A percentile compares a stretch with the other conserved stretches of the same genome.
These are phyloP conservation scores for Psilocybe mexicana DNA, from an alignment of 1,284 basidiomycete species.

Conservation along the genomic window DNA sequence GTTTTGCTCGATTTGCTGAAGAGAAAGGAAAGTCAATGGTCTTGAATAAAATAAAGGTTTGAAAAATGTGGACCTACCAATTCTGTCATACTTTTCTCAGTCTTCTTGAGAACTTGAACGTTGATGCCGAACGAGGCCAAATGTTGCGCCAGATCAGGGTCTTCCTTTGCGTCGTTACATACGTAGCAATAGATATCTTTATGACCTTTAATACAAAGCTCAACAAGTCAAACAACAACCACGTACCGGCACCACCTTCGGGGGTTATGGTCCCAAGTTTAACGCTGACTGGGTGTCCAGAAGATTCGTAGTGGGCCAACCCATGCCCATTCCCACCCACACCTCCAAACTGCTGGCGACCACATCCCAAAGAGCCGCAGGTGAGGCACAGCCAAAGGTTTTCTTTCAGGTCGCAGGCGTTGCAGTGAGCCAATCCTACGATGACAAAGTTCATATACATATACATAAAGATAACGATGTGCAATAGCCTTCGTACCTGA, in stretches of 20 bases:
- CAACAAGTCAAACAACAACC: slow-evolving; percentile 2
- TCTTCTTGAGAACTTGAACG: slow-evolving; percentile 83
- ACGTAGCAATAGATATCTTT: slow-evolving; percentile 93
- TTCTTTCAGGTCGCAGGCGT: slow-evolving; percentile 77
- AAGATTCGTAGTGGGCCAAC: slow-evolving; percentile 77
- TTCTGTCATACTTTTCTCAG: slow-evolving; percentile 97
- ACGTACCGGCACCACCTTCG: slow-evolving; percentile 83
- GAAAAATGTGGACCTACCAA: slow-evolving; percentile 51
- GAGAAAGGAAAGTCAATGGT: not conserved
- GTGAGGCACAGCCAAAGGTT: slow-evolving; percentile 97
- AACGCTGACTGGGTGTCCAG: slow-evolving; percentile 83
- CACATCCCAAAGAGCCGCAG: slow-evolving; percentile 95
- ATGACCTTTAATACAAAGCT: not conserved
- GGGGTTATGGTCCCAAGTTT: slow-evolving; percentile 98
- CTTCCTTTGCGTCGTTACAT: slow-evolving; percentile 87
- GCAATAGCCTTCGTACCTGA: slow-evolving; percentile 35
- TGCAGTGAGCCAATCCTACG: slow-evolving; percentile 69
- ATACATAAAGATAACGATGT: not conserved
- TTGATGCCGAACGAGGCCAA: slow-evolving; percentile 88
- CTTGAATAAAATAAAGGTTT: not conserved
- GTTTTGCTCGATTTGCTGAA: slow-evolving; percentile 95
- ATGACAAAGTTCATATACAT: not conserved
- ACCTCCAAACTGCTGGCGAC: slow-evolving; percentile 86
- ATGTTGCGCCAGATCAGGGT: slow-evolving; percentile 79
- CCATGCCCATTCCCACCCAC: slow-evolving; percentile 91